Conservation (phyloP, 495 filamentous ascomycete genomes). For the Aspergillus carlsbadensis region DNA sequence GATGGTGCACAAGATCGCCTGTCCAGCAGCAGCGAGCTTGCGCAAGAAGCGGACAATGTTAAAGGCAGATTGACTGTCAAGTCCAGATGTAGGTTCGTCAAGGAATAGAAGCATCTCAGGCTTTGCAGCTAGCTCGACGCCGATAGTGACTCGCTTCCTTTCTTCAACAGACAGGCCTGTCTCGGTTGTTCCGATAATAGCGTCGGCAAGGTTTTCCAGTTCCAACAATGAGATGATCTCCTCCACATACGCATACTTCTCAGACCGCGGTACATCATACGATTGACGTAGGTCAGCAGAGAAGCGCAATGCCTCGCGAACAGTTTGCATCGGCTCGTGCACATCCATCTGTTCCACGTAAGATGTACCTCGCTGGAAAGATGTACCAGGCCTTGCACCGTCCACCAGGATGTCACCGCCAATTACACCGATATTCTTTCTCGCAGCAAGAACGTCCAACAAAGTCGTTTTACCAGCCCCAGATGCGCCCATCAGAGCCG, state of each 20-base stretch:
- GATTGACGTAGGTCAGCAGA: conserved; percentile 59
- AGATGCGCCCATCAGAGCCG: conserved; percentile 80
- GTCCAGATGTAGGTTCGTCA: conserved; percentile 75
- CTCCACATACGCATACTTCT: conserved; percentile 62
- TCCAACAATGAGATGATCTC: conserved; percentile 59
- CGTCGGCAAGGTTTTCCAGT: conserved; percentile 55
- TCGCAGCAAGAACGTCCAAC: conserved; percentile 71
- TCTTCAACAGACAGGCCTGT: conserved; percentile 60
- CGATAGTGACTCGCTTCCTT: conserved; percentile 65
- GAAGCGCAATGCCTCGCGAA: conserved; percentile 61
- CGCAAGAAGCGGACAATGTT: conserved; percentile 64
- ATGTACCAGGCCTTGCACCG: conserved; percentile 73
- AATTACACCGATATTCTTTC: conserved; percentile 80
- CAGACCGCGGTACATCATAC: conserved; percentile 45
- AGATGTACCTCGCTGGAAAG: conserved; percentile 72
- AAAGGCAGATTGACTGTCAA: conserved; percentile 63
- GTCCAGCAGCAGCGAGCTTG: conserved; percentile 65
- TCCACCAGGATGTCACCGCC: conserved; percentile 73
- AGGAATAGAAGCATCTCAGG: conserved; percentile 70
- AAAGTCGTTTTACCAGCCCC: conserved; percentile 88
- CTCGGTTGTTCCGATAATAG: conserved; percentile 53
- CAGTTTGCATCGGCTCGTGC: conserved; percentile 58
- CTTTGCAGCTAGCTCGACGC: conserved; percentile 67
- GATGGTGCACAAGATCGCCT: conserved; percentile 74
- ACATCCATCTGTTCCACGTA: conserved; percentile 65